Percentiles rank a stretch among this genome's conserved stretches.
Evolutionary conservation across 140 eudicot species (phyloP).

Genomic region (Erigeron philadelphicus): DNA sequence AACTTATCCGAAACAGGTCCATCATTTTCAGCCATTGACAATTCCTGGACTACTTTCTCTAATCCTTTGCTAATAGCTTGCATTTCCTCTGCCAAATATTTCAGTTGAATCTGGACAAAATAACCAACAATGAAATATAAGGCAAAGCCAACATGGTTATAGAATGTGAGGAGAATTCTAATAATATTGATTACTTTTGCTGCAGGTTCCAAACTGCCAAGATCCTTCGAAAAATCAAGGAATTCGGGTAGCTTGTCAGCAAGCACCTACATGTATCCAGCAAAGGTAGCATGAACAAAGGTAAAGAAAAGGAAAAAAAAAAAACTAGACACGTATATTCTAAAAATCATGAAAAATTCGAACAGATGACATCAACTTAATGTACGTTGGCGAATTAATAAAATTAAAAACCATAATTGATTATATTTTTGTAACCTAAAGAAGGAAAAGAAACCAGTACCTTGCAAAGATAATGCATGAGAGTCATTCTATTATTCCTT

Average conservation of each 20-base stretch:
- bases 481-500: slow-evolving; percentile 49
- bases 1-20: slow-evolving; percentile 70
- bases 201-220: slow-evolving; percentile 71
- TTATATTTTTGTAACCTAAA: neutral
- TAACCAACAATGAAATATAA: slow-evolving; percentile 18
- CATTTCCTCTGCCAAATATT: slow-evolving; percentile 88
- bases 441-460: slow-evolving; percentile 26
- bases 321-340: neutral
- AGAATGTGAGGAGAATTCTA: neutral
- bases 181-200: slow-evolving; percentile 47
- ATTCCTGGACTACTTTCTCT: slow-evolving; percentile 77
- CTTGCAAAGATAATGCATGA: slow-evolving; percentile 70
- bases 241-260: slow-evolving; percentile 79
- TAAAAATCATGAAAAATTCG: neutral
- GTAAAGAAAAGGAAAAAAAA: neutral
- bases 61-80: slow-evolving; percentile 87
- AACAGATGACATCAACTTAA: too few relatives aligned
- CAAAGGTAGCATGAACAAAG: slow-evolving; percentile 1
- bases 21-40: slow-evolving; percentile 75
- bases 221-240: slow-evolving; percentile 81
- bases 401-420: slow-evolving; percentile 3
- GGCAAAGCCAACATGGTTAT: neutral
- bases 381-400: neutral
- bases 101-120: slow-evolving; percentile 60
- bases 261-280: slow-evolving; percentile 51